Percentiles rank a stretch among this genome's conserved stretches.
Conservation (phyloP, 1,284 basidiomycete genomes). For the Ustilago sp. region DNA sequence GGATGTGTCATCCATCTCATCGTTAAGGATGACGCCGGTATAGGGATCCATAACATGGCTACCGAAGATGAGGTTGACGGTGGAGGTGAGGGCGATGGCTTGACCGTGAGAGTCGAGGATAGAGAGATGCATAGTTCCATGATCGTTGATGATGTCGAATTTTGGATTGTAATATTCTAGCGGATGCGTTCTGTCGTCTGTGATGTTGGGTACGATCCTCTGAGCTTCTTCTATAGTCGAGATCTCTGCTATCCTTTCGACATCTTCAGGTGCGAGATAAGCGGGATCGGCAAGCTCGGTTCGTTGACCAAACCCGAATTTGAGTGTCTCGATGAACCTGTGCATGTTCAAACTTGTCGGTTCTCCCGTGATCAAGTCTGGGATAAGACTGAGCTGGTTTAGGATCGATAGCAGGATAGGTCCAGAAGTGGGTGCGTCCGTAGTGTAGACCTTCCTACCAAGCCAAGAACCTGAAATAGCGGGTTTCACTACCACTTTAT, state of each 20-base stretch:
- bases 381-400: slow-evolving; percentile 60
- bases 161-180: slow-evolving; percentile 69
- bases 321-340: slow-evolving; percentile 70
- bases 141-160: slow-evolving; percentile 67
- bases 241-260: slow-evolving; percentile 24
- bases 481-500: slow-evolving; percentile 76
- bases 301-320: slow-evolving; percentile 70
- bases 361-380: slow-evolving; percentile 27
- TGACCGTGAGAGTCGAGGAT: slow-evolving; percentile 70
- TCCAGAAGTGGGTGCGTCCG: slow-evolving; percentile 72
- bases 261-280: slow-evolving; percentile 63
- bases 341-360: slow-evolving; percentile 66
- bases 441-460: slow-evolving; percentile 83
- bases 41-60: slow-evolving; percentile 51
- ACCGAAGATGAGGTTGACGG: slow-evolving; percentile 71
- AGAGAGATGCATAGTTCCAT: slow-evolving; percentile 71
- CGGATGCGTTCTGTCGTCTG: slow-evolving; percentile 61
- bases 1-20: slow-evolving; percentile 72
- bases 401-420: slow-evolving; percentile 66
- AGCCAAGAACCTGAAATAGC: slow-evolving; percentile 83
- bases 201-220: slow-evolving; percentile 64
- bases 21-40: slow-evolving; percentile 64
- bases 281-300: slow-evolving; percentile 71
- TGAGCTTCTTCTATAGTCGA: slow-evolving; percentile 57
- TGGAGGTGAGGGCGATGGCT: slow-evolving; percentile 71